Conservation (phyloP, 306 rosid species). For the peach (Prunus persica) region Prunus_persica_NCBIv2 NC_034009.1:6262001-6262500, state of each 20-base stretch:
- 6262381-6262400: conserved; percentile 18
- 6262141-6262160: no score
- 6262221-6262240: no score
- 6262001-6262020: neutral
- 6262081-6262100: conserved; percentile 23
- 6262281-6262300: no score
- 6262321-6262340: neutral
- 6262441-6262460: conserved; percentile 1
- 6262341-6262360: neutral
- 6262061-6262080: conserved; percentile 7
- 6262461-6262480: neutral
- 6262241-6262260: accelerated
- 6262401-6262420: conserved; percentile 22
- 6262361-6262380: neutral
- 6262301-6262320: no score
- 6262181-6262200: no score
- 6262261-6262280: accelerated
- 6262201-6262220: no score
- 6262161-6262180: no score
- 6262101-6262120: conserved; percentile 25
- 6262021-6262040: conserved; percentile 15
- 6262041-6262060: conserved; percentile 20
- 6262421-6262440: conserved; percentile 32
- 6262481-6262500: conserved; percentile 14
- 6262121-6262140: neutral